phyloP scores from a whole-genome alignment of 2,329 filamentous ascomycete species.

The Botryotinia convoluta region DNA sequence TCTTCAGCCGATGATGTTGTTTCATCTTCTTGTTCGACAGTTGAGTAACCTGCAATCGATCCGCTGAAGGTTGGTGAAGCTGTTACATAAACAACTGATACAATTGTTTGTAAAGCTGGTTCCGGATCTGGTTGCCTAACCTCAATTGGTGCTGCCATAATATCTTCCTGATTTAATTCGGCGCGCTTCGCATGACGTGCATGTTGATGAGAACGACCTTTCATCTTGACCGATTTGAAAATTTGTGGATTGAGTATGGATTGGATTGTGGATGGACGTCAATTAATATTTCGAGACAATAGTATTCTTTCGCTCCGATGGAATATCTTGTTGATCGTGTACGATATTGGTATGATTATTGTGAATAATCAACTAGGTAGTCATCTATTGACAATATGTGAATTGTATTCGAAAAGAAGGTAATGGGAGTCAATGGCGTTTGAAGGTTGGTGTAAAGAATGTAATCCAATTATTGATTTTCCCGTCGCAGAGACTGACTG shows the following conservation, averaged over 20 bases:
- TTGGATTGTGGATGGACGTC: not conserved
- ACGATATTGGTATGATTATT: not conserved
- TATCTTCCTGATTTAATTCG: constrained; percentile 23
- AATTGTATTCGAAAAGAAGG: not conserved
- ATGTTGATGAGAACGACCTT: constrained; percentile 31
- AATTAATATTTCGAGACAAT: not conserved
- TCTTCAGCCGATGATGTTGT: constrained; percentile 19
- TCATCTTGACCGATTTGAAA: constrained; percentile 24
- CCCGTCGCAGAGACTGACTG: not conserved
- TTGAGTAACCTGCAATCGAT: constrained; percentile 48
- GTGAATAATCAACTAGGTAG: not conserved
- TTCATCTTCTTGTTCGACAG: constrained; percentile 32
- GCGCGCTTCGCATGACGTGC: constrained; percentile 27
- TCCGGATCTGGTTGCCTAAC: constrained; percentile 16
- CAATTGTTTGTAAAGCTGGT: constrained; percentile 35
- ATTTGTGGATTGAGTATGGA: constrained; percentile 13
- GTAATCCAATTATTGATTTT: not conserved
- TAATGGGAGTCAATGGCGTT: not conserved
- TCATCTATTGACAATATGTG: not conserved
- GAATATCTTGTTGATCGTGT: not conserved
- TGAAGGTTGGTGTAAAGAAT: constrained; percentile 8
- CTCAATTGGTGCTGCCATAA: constrained; percentile 22
- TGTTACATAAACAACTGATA: constrained; percentile 51
- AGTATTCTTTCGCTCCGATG: not conserved
- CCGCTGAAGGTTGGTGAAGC: constrained; percentile 51